Base-by-base conservation (phyloP, 2,329 filamentous ascomycete species). In the Macroventuria anomochaeta region DNA sequence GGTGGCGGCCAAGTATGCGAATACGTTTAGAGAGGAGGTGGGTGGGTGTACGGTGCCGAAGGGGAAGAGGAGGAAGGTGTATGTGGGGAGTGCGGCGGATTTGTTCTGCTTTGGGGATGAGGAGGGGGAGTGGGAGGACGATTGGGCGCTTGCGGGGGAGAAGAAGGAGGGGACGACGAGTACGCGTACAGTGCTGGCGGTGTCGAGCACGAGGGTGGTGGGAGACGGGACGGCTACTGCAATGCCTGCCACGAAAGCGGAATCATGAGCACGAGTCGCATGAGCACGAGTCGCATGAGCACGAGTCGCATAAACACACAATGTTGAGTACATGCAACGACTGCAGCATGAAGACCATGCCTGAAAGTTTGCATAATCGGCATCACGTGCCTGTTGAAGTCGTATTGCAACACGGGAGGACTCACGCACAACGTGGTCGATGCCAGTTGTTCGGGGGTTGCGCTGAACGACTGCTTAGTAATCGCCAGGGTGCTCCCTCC, bases 51-150 rank as follows among this genome's bases (percentile, higher is more conserved):
- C 71, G 20, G 71, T 75, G 7, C 68, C 68, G 21, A 69, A 65
- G 50, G 67, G 65, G 5, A 70, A 66, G 61, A 65, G 72, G 62
- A 64, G 69, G 43, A 63, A 68, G 66, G 42, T 66, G 55, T 36
- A 68, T 26, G 61, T 75, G n/a, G 71, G 73, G 21, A 77, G 76
- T 32, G 79, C 84, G 1, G 74, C 77, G 25, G 87, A 90, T 67
- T 73, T 92, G 41, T 93, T 93, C 69, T 93, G 89, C 65, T 75
- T 79, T 42, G 70, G 74, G 21, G 75, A 76, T 12, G 75, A 73
- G 42, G 62, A 61, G 31, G 58, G 60, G 7, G 71, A 71, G 11
- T 73, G 68, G 64, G 67, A 67, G 36, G 62, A 69, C 7, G 67
- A 71, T 18, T 58, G 38, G 61, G 46, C 13, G 34, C 41, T 20